These are phyloP conservation scores for Piper longum DNA, from an alignment of 164 flowering plant genomes.

Conservation along the genomic window DNA sequence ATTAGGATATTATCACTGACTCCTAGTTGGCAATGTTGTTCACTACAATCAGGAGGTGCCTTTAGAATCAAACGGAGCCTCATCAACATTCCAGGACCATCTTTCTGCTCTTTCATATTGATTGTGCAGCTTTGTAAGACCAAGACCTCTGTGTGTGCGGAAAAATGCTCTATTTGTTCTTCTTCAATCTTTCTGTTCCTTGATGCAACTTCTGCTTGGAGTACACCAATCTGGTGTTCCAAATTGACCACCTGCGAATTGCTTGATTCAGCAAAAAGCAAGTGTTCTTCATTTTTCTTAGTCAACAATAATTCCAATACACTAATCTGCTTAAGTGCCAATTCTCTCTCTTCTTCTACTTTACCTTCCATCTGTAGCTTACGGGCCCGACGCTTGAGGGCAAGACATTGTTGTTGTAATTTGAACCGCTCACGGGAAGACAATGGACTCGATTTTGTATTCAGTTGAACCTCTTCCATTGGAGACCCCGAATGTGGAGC, in stretches of 20 bases:
- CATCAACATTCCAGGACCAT: slow-evolving; percentile 87
- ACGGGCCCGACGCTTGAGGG: slow-evolving; percentile 76
- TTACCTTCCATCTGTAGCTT: slow-evolving; percentile 84
- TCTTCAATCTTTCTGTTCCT: too few relatives aligned
- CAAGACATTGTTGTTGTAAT: slow-evolving; percentile 76
- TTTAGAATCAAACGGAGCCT: slow-evolving; percentile 49
- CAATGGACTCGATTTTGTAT: slow-evolving; percentile 32
- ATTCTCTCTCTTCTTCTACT: slow-evolving; percentile 58
- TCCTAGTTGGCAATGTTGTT: slow-evolving; percentile 26
- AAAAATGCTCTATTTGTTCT: too few relatives aligned
- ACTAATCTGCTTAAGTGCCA: too few relatives aligned
- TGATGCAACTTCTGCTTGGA: too few relatives aligned
- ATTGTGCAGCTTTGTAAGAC: too few relatives aligned
- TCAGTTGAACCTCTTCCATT: slow-evolving; percentile 7
- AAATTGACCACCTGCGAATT: too few relatives aligned
- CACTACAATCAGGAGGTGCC: slow-evolving; percentile 31
- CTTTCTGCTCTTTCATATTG: slow-evolving; percentile 64
- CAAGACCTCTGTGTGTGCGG: too few relatives aligned
- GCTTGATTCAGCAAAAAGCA: too few relatives aligned
- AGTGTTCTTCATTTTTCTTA: too few relatives aligned
- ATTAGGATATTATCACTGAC: slow-evolving; percentile 25
- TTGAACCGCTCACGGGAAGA: slow-evolving; percentile 78
- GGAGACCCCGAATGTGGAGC: slow-evolving; percentile 5
- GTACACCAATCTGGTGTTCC: too few relatives aligned
- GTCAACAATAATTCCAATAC: too few relatives aligned